These are phyloP conservation scores for Rhodotorula sp. DNA, from an alignment of 1,284 basidiomycete genomes.

Conservation along the genomic window DNA sequence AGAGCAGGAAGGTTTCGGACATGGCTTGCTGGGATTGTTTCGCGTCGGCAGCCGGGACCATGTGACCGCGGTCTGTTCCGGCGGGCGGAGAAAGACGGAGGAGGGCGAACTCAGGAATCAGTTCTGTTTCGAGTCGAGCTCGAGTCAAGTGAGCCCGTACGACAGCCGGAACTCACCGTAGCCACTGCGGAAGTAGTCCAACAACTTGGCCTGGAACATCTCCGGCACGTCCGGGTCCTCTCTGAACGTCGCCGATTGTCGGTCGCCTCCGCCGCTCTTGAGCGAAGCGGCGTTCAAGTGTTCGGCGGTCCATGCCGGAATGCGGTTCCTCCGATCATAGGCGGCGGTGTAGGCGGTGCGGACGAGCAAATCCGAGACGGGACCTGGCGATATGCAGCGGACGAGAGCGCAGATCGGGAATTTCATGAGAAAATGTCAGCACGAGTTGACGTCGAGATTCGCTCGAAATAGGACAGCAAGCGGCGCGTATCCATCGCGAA, in stretches of 20 bases:
- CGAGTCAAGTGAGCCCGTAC: not conserved
- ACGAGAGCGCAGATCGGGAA: not conserved
- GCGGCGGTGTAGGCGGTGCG: constrained; percentile 51
- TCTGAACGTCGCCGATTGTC: constrained; percentile 67
- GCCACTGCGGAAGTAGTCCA: constrained; percentile 70
- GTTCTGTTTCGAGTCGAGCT: too few relatives aligned
- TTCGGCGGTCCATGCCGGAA: constrained; percentile 74
- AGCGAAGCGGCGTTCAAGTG: constrained; percentile 78
- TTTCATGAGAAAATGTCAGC: not conserved
- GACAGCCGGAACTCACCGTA: not conserved
- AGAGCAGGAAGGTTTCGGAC: constrained; percentile 92
- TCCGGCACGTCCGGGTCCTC: constrained; percentile 79
- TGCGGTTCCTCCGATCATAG: constrained; percentile 84
- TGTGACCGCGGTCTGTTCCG: constrained; percentile 74
- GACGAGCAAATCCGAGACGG: constrained; percentile 41
- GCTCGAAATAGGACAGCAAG: too few relatives aligned
- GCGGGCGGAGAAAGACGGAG: not conserved
- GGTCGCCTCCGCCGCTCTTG: constrained; percentile 56
- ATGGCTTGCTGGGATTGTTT: constrained; percentile 77
- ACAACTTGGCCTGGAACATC: constrained; percentile 76
- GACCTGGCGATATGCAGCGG: constrained; percentile 28
- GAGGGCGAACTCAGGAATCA: not conserved
- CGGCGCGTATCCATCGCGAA: too few relatives aligned
- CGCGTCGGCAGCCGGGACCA: constrained; percentile 71
- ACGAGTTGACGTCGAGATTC: too few relatives aligned